Conservation (phyloP, 495 filamentous ascomycete genomes). For the Podospora pseudocomata region DNA sequence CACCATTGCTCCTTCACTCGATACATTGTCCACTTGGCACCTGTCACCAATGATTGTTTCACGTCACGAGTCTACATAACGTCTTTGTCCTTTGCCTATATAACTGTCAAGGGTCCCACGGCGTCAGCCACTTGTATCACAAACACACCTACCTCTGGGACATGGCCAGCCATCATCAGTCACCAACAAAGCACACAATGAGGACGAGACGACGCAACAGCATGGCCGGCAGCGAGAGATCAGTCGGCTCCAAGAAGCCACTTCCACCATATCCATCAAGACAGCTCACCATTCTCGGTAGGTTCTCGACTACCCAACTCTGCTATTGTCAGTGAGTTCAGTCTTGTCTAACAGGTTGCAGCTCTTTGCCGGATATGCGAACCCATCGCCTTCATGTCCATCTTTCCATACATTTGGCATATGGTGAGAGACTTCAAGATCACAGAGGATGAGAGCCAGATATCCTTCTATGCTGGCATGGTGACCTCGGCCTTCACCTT, state of each 20-base stretch:
- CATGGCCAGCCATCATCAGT: background rate
- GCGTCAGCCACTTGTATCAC: background rate
- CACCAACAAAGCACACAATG: conserved; percentile 13
- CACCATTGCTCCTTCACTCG: background rate
- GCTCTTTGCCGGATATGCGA: conserved; percentile 94
- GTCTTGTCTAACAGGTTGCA: conserved; percentile 44
- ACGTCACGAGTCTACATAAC: background rate
- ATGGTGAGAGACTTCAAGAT: conserved; percentile 93
- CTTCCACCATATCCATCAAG: conserved; percentile 48
- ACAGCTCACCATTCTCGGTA: conserved; percentile 73
- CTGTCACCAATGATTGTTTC: background rate
- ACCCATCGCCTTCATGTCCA: conserved; percentile 98
- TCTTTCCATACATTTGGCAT: conserved; percentile 97
- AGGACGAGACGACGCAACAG: conserved; percentile 18
- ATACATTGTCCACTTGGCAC: background rate
- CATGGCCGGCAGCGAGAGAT: conserved; percentile 12
- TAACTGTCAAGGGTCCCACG: background rate
- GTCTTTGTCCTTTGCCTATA: background rate
- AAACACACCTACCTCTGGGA: background rate
- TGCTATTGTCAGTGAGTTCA: background rate
- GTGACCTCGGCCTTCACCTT: conserved; percentile 96
- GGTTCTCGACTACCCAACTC: conserved; percentile 22
- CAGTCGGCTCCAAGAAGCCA: conserved; percentile 6
- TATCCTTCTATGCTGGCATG: conserved; percentile 91
- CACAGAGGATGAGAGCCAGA: conserved; percentile 70